Base-by-base conservation (phyloP, 306 rosid genomes). In the Herpetospermum pedunculosum region DNA sequence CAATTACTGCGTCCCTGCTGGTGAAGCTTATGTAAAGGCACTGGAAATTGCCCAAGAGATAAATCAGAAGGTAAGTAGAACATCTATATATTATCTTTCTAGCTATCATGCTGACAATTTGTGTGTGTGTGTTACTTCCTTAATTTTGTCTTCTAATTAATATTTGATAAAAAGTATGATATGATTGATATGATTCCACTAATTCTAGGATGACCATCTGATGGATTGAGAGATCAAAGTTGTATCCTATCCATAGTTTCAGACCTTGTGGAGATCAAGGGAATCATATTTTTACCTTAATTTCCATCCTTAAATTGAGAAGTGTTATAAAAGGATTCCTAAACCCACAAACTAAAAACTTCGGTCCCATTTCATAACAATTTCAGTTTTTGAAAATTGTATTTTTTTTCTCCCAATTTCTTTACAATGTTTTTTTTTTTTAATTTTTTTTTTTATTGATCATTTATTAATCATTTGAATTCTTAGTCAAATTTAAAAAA, bases 1-100 rank as follows among this genome's bases (percentile, higher is more conserved):
- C 54, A 91, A 94, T 81, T 86, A 83, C 83, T 89, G 97, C 79
- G 96, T 89, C 76, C 86, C 88, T 71, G 74, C 87, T 79, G 96
- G 92, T 55, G 91, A 89, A 84, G 99, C 91, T 79, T 76, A 83
- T 78, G 37, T 75, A 53, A 91, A 89, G 83, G 99, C 96, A 49
- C 89, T 94, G 38, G 87, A 86, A 80, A 48, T 94, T 73, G 97
- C 97, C 68, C 88, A 80, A 34, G 89, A 75, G 73, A 86, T 89
- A 83, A 88, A 84, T 80, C 87, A 85, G 76, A 94, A 94, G 96
- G 99, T 94, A 73, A 23, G 43, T 69, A 32, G 11, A 23, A 34
- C 54, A 58, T 62, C 43, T 65, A 26, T 74, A 16, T 16, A 18
- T 49, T 6, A 52, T 55, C 54, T 34, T 59, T 52, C 52, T 50